A percentile compares a stretch with the other conserved stretches of the same genome.
These are phyloP conservation scores for Pyrus pyrifolia DNA, from an alignment of 306 rosid genomes.

Conservation along the genomic window DNA sequence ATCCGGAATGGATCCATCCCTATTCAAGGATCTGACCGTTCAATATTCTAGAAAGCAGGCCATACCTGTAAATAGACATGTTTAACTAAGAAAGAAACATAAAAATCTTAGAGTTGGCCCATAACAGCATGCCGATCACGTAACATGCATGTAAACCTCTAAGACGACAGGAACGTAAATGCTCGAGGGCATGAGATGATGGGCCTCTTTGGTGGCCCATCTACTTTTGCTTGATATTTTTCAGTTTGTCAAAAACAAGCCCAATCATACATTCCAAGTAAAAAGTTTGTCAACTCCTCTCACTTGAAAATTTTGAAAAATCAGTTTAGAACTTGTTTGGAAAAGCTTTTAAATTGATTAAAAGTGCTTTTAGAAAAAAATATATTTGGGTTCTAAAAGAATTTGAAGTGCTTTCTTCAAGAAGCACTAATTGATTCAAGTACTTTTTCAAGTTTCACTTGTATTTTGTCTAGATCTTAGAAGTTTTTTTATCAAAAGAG, in stretches of 20 bases:
- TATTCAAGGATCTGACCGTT: not conserved
- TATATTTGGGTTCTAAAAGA: no score
- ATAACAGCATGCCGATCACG: conserved; percentile 1
- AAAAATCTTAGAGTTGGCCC: not conserved
- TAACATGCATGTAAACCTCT: not conserved
- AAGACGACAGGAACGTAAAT: not conserved
- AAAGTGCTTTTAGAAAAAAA: accelerated
- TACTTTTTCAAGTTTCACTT: no score
- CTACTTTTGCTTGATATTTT: not conserved
- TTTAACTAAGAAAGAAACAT: not conserved
- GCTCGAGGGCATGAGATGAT: not conserved
- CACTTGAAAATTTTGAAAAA: not conserved
- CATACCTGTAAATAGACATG: not conserved
- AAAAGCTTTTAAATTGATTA: no score
- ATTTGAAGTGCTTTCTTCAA: no score
- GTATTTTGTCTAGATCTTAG: no score
- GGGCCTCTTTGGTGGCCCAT: conserved; percentile 21
- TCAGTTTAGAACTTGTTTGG: not conserved
- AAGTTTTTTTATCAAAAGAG: no score
- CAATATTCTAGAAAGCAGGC: not conserved
- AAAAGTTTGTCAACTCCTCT: not conserved
- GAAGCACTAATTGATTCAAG: no score
- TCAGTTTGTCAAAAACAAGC: not conserved
- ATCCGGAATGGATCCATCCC: not conserved
- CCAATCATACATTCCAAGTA: not conserved